Conservation (phyloP, 805 yeast genomes). For the Candida vaughaniae region DNA sequence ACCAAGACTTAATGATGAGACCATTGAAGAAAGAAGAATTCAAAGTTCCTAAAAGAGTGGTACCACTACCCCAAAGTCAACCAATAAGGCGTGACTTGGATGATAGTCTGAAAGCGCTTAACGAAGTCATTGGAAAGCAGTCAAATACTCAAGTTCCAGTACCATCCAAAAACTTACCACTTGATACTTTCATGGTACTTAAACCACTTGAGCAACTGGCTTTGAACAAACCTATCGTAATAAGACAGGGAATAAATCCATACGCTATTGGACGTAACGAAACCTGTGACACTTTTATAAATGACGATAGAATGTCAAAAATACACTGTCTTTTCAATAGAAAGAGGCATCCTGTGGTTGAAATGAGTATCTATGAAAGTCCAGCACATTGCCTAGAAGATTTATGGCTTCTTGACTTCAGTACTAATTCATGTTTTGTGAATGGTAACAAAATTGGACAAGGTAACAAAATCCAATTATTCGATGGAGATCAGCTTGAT, state of each 20-base stretch:
- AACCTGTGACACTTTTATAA: slow-evolving; percentile 57
- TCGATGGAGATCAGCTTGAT: slow-evolving; percentile 63
- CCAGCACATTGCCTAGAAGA: slow-evolving; percentile 75
- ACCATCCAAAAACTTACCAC: slow-evolving; percentile 30
- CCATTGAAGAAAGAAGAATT: slow-evolving; percentile 39
- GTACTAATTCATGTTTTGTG: slow-evolving; percentile 77
- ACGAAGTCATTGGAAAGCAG: slow-evolving; percentile 1
- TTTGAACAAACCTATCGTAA: slow-evolving; percentile 45
- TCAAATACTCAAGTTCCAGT: slow-evolving; percentile 3
- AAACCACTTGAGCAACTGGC: slow-evolving; percentile 50
- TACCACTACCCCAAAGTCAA: slow-evolving; percentile 44
- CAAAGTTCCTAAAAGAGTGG: slow-evolving; percentile 43
- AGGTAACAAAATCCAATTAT: slow-evolving; percentile 59
- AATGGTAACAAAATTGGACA: slow-evolving; percentile 60
- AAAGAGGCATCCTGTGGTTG: slow-evolving; percentile 57
- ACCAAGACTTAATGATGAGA: slow-evolving; percentile 40
- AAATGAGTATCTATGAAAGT: slow-evolving; percentile 55
- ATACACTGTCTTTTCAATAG: slow-evolving; percentile 72
- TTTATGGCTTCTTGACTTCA: slow-evolving; percentile 76
- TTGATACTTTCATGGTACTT: slow-evolving; percentile 64
- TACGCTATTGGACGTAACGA: slow-evolving; percentile 74
- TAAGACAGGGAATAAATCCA: slow-evolving; percentile 67
- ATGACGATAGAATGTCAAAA: slow-evolving; percentile 79
- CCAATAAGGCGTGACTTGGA: slow-evolving; percentile 12
- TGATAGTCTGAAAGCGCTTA: not conserved